Conservation (phyloP, 2,329 filamentous ascomycete species). For the Fusarium algeriense region DNA sequence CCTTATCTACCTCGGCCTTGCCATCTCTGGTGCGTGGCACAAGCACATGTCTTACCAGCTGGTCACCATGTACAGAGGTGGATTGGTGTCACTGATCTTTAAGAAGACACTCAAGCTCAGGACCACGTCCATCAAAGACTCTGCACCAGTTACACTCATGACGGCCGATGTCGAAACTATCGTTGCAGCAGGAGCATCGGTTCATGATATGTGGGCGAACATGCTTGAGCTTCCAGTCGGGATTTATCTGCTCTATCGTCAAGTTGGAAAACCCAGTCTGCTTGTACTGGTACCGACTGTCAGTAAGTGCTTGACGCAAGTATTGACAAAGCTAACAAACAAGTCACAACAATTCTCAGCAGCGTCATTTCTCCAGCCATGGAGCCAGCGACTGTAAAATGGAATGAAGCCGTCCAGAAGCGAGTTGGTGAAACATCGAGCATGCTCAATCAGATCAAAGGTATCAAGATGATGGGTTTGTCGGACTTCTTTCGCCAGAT, state of each 20-base stretch:
- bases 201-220: slow-evolving; percentile 56
- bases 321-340: background rate
- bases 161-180: slow-evolving; percentile 58
- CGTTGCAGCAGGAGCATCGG: slow-evolving; percentile 37
- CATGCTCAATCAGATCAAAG: slow-evolving; percentile 58
- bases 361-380: slow-evolving; percentile 44
- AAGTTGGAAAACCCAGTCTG: slow-evolving; percentile 50
- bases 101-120: slow-evolving; percentile 57
- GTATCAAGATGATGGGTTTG: slow-evolving; percentile 60
- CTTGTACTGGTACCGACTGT: slow-evolving; percentile 48
- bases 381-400: slow-evolving; percentile 53
- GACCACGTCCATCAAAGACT: slow-evolving; percentile 50
- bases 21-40: slow-evolving; percentile 51
- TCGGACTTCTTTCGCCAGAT: slow-evolving; percentile 49
- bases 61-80: slow-evolving; percentile 53
- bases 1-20: slow-evolving; percentile 58
- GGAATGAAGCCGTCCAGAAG: slow-evolving; percentile 56
- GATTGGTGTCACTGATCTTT: slow-evolving; percentile 61
- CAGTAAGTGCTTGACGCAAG: slow-evolving; percentile 21
- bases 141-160: slow-evolving; percentile 59
- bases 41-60: slow-evolving; percentile 53
- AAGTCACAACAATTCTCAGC: slow-evolving; percentile 40
- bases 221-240: slow-evolving; percentile 54
- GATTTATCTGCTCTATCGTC: slow-evolving; percentile 52
- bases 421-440: slow-evolving; percentile 55